Evolutionary conservation across 1,284 basidiomycete species (phyloP), one percentile per base, ranked within the genome.

Genomic region (Thelephora terrestris): DNA sequence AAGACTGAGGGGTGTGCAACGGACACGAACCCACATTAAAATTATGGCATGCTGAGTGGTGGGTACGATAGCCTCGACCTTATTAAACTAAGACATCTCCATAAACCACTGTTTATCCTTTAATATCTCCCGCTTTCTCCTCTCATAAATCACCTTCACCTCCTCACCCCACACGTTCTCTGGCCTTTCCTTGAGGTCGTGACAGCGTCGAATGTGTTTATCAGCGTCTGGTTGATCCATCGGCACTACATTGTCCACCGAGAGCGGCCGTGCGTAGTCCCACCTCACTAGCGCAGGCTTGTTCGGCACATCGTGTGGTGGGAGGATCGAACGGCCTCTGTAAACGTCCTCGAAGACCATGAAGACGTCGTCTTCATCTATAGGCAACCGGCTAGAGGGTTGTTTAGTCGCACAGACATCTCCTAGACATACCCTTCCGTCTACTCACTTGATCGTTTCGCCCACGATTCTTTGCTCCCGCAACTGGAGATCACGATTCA

Each of bases 261-360:
- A 70, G 10, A 95, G 61, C 1, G 84, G 82, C 43, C 66, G 64
- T 1, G 61, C 60, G 14, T 76, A 72, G 57, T 91, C 80, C 93
- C 93, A 96, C 35, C 90, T 73, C n/a, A 87, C 73, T 5, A 91
- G 67, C 5, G 76, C 74, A 0, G 89, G 84, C 38, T 79, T 74
- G 7, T 75, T 66, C n/a, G 86, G 81, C 12, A 91, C 75, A 6
- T 75, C 67, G 52, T 85, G 75, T 0, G 88, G 86, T 3, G 91
- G 88, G 32, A 94, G 67, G 14, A 82, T 72, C 1, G 85, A 87
- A 39, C 91, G 79, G 1, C 90, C 89, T 23, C 85, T 76, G 61
- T 89, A 72, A 14, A 96, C 63, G 60, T 97, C 93, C 59, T 97
- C 94, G 58, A 91, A 91, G 47, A 96, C 66, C 40, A 91, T 74